Base-by-base conservation (phyloP, 768 basidiomycete genomes). In the Mycena maculata region DNA sequence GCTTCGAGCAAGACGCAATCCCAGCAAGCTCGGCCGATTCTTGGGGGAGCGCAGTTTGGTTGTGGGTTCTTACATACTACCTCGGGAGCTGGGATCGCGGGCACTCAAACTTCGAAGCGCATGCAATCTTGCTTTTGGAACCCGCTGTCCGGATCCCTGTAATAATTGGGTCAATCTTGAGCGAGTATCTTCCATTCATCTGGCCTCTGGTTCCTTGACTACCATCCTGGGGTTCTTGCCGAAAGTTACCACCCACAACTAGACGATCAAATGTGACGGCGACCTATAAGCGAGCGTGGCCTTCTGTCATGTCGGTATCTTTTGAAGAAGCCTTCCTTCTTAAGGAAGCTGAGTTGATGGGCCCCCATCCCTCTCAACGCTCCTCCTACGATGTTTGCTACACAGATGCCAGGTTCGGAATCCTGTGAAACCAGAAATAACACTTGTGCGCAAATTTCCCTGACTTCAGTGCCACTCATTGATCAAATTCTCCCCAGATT, bases 101-200 rank as follows among this genome's bases (percentile, higher is more conserved):
- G n/a, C n/a, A n/a, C 13, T 39, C 36, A 60, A 60, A 22, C 61
- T 54, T 63, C 23, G 15, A n/a, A 30, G 28, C 30, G n/a, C 38
- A 22, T 42, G 41, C 22, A n/a, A 52, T 6, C 18, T 33, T 7
- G 22, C 20, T 28, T 33, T 20, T 23, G 33, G 8, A 31, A 53
- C 49, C 33, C 20, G 12, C 6, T 16, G 28, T 27, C 4, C 13
- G 25, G 41, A 15, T 9, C 10, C 10, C 36, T 16, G 16, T 38
- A 7, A 48, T 30, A 25, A 56, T 22, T 25, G 20, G 23, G 44
- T 49, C 31, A 55, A 10, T 36, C 33, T 36, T 36, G 23, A 41
- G 36, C 36, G 41, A 31, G 25, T 59, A 30, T n/a, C 23, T 16
- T 52, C 53, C 42, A 9, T 65, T 27, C 64, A 65, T 65, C 64